Percentiles rank a stretch among this genome's conserved stretches.
phyloP scores from a whole-genome alignment of 108 stramenopile species.

The Halocafeteria seosinensis region DNA sequence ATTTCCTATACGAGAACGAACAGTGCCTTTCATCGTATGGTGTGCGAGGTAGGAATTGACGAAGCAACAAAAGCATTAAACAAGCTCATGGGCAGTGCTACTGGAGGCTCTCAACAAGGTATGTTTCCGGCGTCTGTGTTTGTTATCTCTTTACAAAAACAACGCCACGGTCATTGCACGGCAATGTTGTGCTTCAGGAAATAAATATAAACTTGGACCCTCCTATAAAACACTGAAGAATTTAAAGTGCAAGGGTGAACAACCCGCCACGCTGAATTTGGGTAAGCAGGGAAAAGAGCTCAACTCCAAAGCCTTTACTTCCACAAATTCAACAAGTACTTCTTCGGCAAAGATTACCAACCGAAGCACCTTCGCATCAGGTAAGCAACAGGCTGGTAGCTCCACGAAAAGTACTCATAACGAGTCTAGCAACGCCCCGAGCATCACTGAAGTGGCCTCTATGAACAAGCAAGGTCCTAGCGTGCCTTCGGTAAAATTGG shows the following conservation, averaged over 20 bases:
- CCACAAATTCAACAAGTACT: no score
- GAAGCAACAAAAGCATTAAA: background rate
- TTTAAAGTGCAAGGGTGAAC: background rate
- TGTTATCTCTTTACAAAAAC: no score
- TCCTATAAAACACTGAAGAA: background rate
- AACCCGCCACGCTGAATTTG: background rate
- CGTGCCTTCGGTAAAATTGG: background rate
- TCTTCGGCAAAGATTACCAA: no score
- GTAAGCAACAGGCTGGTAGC: no score
- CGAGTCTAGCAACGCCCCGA: background rate
- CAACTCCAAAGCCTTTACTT: no score
- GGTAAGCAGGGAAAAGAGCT: no score
- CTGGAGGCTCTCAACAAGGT: no score
- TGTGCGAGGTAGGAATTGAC: background rate
- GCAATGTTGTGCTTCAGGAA: background rate
- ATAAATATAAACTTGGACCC: background rate
- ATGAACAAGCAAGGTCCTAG: background rate
- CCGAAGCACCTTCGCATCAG: no score
- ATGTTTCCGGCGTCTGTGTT: no score
- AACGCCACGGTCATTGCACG: background rate
- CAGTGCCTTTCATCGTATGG: background rate
- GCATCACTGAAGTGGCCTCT: background rate
- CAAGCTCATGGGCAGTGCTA: no score
- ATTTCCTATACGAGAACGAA: background rate
- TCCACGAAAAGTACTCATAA: background rate